Evolutionary conservation across 805 yeast genomes (phyloP).

Genomic region (Pichia sporocuriosa): DNA sequence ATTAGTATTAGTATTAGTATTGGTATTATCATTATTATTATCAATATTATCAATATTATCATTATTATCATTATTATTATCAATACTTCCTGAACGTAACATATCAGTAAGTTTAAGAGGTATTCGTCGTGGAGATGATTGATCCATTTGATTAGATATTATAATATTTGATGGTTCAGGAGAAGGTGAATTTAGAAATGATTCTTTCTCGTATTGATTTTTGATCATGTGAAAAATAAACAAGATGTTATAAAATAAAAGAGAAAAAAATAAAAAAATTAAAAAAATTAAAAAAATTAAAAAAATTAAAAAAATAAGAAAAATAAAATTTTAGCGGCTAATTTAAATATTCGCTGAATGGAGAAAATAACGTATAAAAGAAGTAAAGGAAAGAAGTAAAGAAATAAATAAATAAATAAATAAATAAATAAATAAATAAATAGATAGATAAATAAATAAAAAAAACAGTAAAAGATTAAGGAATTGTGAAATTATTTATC

Average conservation of each 20-base stretch:
- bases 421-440: too few relatives aligned
- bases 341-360: too few relatives aligned
- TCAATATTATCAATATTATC: background rate
- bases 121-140: conserved; percentile 7
- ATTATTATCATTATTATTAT: background rate
- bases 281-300: background rate
- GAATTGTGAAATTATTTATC: too few relatives aligned
- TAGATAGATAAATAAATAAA: too few relatives aligned
- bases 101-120: conserved; percentile 10
- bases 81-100: conserved; percentile 1
- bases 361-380: too few relatives aligned
- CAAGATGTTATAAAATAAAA: background rate
- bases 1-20: too few relatives aligned
- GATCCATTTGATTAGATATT: background rate
- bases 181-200: background rate
- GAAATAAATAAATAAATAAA: too few relatives aligned
- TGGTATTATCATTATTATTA: background rate
- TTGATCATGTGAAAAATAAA: background rate
- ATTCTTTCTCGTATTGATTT: background rate
- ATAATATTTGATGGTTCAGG: background rate
- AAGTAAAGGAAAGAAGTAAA: too few relatives aligned
- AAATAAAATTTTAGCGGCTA: too few relatives aligned
- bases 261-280: background rate
- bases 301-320: background rate
- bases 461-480: too few relatives aligned